Evolutionary conservation across 768 basidiomycete genomes (phyloP).

Genomic region (Russula vinacea): DNA sequence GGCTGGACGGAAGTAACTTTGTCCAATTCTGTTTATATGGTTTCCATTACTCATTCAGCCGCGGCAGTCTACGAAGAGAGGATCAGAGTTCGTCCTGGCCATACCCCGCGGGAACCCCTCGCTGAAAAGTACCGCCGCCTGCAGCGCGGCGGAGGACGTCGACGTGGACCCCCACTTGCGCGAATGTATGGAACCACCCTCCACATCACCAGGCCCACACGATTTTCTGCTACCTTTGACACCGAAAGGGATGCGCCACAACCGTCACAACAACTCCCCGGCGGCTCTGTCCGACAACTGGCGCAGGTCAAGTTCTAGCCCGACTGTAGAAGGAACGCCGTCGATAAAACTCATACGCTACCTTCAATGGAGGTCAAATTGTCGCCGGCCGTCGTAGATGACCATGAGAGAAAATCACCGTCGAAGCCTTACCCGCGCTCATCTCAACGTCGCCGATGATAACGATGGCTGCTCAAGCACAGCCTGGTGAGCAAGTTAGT

Average conservation of each 20-base stretch:
- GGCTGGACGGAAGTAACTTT: constrained; percentile 17
- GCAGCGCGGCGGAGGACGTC: constrained; percentile 17
- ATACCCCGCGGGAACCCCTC: constrained; percentile 3
- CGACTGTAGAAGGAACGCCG: not conserved
- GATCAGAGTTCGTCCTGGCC: constrained; percentile 14
- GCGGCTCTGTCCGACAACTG: constrained; percentile 3
- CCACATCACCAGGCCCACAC: not conserved
- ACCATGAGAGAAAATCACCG: not conserved
- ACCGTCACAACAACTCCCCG: constrained; percentile 6
- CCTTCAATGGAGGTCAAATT: not conserved
- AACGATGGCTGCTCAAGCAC: not conserved
- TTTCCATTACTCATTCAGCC: not conserved
- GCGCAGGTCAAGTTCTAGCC: constrained; percentile 1
- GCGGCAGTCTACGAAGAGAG: constrained; percentile 17
- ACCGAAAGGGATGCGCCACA: constrained; percentile 9
- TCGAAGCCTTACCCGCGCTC: not conserved
- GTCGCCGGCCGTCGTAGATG: not conserved
- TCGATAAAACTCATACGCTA: not conserved
- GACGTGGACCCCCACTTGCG: constrained; percentile 12
- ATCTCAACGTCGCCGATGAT: not conserved
- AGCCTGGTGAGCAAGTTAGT: not conserved
- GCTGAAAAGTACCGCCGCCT: constrained; percentile 21
- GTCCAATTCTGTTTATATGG: not conserved
- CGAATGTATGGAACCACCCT: not conserved
- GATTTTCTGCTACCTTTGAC: not conserved